phyloP scores from a whole-genome alignment of 257 asterid genomes.

The Capsicum rhomboideum region DNA sequence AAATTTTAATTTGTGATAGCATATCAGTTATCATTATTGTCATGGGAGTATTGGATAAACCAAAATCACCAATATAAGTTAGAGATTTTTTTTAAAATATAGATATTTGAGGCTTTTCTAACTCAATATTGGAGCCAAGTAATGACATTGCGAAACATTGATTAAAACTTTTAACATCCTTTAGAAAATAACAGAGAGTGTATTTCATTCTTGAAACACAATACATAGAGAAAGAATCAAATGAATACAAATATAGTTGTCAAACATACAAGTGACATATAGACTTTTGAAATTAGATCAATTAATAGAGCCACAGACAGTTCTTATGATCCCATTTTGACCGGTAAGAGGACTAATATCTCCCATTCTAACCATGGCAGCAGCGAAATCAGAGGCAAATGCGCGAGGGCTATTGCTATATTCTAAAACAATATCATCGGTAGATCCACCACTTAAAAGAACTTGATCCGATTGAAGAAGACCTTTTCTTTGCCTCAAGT shows the following conservation, averaged over 20 bases:
- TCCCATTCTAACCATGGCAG: neutral
- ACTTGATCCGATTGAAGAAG: neutral
- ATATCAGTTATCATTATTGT: too few species aligned
- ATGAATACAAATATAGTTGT: neutral
- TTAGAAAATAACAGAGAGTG: neutral
- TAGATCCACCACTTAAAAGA: neutral
- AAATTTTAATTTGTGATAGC: too few species aligned
- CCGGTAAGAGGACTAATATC: slow-evolving; percentile 13
- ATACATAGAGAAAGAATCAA: neutral
- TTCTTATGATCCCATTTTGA: neutral
- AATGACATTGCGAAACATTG: neutral
- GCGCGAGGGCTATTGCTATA: neutral
- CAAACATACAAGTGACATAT: neutral
- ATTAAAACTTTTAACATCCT: neutral
- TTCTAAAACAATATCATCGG: neutral
- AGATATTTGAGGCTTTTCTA: neutral
- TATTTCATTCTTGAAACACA: neutral
- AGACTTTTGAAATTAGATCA: neutral
- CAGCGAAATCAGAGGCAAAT: neutral
- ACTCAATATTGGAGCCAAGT: too few species aligned
- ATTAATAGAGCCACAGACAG: slow-evolving; percentile 20
- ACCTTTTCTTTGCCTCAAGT: neutral
- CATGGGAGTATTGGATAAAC: too few species aligned
- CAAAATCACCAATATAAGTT: too few species aligned
- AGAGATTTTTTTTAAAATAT: too few species aligned